Base-by-base conservation (phyloP, 148 eudicot species). In the Dianthus caryophyllus region DNA sequence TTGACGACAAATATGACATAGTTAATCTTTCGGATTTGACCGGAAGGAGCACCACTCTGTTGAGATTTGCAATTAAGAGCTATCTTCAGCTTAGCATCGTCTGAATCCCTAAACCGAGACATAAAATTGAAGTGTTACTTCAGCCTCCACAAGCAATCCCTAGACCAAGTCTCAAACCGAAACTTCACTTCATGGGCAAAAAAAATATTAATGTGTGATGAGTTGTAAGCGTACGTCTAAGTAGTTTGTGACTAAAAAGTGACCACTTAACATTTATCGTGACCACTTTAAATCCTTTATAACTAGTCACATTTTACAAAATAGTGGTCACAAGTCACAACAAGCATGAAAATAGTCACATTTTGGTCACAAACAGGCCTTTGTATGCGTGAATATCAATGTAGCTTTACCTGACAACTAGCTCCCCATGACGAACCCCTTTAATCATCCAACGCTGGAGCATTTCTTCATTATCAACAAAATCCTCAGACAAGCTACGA, bases 1-100 rank as follows among this genome's bases (percentile, higher is more conserved):
- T 80, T 82, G 21, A 93, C 90, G 26, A 89, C 95, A 75, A 82
- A 87, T 73, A 93, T 80, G 31, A 93, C 98, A 78, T 72, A 93
- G 79, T 87, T 81, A 66, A 93, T 82, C 81, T 31, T 76, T 83
- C 82, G 85, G 64, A 39, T 65, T 72, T 67, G 73, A 70, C 60
- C 27, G 33, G 80, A 71, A 46, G 63, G 58, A 48, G 41, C 27
- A 60, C 65, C 69, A 64, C 77, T 64, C 41, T 75, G 81, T 36
- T 71, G 81, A 74, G 76, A 83, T 76, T 81, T 89, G 79, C 74
- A 70, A 62, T 77, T 72, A 75, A 87, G 67, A 48, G 59, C 60
- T 73, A 62, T 65, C 72, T 63, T 87, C 67, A 82, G 72, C 56
- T 4, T 67, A 6, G 75, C 49, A 71, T 70, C 52, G 58, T 93